These are phyloP conservation scores for Acrocalymma vagum DNA, from an alignment of 2,329 filamentous ascomycete genomes.

Conservation along the genomic window DNA sequence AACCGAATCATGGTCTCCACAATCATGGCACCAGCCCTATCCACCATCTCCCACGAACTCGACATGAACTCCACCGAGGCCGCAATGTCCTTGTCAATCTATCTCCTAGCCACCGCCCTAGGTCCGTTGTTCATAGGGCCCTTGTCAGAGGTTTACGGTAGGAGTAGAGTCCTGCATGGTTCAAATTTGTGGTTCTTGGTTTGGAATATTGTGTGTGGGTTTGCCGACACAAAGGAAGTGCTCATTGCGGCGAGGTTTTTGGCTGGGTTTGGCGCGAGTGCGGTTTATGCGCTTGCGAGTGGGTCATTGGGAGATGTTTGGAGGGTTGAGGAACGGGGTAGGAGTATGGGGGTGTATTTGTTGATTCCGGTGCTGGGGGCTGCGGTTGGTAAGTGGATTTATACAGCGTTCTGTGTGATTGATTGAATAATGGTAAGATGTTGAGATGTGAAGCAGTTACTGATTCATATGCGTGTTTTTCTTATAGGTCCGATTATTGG, in stretches of 20 bases:
- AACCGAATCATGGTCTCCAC: slow-evolving; percentile 40
- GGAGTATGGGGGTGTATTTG: slow-evolving; percentile 28
- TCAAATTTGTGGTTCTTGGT: slow-evolving; percentile 35
- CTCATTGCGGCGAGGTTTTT: slow-evolving; percentile 34
- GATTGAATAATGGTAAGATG: too few species aligned
- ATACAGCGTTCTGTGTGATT: background rate
- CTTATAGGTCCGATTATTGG: slow-evolving; percentile 32
- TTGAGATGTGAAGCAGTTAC: too few species aligned
- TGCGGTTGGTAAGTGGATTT: slow-evolving; percentile 21
- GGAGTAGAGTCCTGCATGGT: slow-evolving; percentile 27
- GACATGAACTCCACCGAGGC: slow-evolving; percentile 29
- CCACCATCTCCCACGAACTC: slow-evolving; percentile 28
- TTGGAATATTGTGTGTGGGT: slow-evolving; percentile 36
- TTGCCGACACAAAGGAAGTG: slow-evolving; percentile 30
- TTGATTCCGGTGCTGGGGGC: slow-evolving; percentile 29
- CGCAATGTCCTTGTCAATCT: slow-evolving; percentile 37
- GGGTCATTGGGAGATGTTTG: slow-evolving; percentile 36
- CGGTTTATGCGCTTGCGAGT: slow-evolving; percentile 28
- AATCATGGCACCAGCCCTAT: slow-evolving; percentile 38
- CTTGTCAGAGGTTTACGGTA: slow-evolving; percentile 38
- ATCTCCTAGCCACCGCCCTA: slow-evolving; percentile 36
- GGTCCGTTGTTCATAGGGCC: slow-evolving; percentile 38
- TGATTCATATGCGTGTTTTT: too few species aligned
- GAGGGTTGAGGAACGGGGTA: slow-evolving; percentile 30
- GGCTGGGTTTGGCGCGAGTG: slow-evolving; percentile 35